Percentiles rank a stretch among this genome's conserved stretches.
Conservation (phyloP, 345 rosid genomes). For the Geranium rotundifolium region DNA sequence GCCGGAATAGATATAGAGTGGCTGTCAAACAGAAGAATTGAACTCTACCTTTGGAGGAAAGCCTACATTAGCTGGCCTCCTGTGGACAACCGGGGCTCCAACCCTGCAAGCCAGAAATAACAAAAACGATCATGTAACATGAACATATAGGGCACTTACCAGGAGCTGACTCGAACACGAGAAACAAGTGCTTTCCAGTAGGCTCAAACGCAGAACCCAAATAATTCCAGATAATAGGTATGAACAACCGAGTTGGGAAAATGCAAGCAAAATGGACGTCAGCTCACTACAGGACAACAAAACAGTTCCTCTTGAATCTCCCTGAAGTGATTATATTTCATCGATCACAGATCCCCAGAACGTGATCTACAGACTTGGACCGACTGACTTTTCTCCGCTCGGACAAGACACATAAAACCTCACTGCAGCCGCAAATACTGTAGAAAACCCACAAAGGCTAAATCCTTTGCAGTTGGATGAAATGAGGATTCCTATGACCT, state of each 20-base stretch:
- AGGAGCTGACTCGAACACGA: slow-evolving; percentile 1
- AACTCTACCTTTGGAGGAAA: background rate
- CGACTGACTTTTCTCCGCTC: background rate
- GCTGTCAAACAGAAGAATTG: too few relatives aligned
- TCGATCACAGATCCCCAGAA: background rate
- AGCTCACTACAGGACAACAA: background rate
- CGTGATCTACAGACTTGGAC: background rate
- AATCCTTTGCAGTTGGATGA: too few relatives aligned
- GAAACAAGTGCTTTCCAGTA: background rate
- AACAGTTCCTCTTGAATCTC: background rate
- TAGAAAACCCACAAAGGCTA: background rate
- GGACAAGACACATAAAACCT: background rate
- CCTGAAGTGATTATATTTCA: background rate
- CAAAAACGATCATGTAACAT: background rate
- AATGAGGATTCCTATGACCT: background rate
- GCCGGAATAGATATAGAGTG: too few relatives aligned
- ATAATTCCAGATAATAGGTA: background rate
- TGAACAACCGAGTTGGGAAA: background rate
- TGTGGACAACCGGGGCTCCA: background rate
- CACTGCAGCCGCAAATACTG: background rate
- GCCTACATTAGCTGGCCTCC: background rate
- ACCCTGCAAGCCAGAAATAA: slow-evolving; percentile 2
- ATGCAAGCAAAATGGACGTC: background rate
- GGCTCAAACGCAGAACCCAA: background rate
- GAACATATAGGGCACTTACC: background rate